Percentiles rank a stretch among this genome's conserved stretches.
Evolutionary conservation across 179 eudicot genomes (phyloP).

Genomic region (Dionaea muscipula): DNA sequence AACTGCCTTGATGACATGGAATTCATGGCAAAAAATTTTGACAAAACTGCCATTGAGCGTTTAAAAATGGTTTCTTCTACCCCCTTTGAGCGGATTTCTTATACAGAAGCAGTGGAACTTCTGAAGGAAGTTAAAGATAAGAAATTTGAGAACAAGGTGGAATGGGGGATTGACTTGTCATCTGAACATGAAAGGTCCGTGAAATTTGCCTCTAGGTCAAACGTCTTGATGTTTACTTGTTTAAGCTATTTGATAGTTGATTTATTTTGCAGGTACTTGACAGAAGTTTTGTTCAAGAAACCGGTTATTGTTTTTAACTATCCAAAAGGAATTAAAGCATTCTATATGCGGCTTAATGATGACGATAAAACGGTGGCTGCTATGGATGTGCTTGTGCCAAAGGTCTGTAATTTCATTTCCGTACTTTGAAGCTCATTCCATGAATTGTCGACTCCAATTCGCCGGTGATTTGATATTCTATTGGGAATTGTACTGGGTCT

Average conservation of each 20-base stretch:
- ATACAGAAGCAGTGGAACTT: slow-evolving; percentile 67
- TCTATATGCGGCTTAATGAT: slow-evolving; percentile 87
- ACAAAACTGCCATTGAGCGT: slow-evolving; percentile 66
- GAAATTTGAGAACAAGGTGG: slow-evolving; percentile 84
- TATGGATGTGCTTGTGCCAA: slow-evolving; percentile 98
- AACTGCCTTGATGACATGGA: slow-evolving; percentile 90
- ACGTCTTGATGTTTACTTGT: background rate
- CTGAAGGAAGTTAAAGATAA: slow-evolving; percentile 54
- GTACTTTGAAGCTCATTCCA: background rate
- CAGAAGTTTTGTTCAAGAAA: slow-evolving; percentile 56
- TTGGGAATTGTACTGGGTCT: too few species aligned
- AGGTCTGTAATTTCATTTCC: slow-evolving; percentile 29
- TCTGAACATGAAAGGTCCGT: slow-evolving; percentile 88
- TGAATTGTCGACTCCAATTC: too few species aligned
- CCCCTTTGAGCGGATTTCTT: slow-evolving; percentile 57
- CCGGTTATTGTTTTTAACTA: slow-evolving; percentile 91
- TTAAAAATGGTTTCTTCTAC: slow-evolving; percentile 66
- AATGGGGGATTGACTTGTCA: slow-evolving; percentile 93
- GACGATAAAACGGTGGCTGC: slow-evolving; percentile 95
- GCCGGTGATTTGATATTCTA: background rate
- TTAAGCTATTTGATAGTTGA: background rate
- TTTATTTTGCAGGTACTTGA: slow-evolving; percentile 46
- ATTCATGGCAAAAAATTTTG: slow-evolving; percentile 60
- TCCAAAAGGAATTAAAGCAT: slow-evolving; percentile 94
- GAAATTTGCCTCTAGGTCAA: background rate